Base-by-base conservation (phyloP, 2,329 filamentous ascomycete species). In the Arthrobotrys iridis region DNA sequence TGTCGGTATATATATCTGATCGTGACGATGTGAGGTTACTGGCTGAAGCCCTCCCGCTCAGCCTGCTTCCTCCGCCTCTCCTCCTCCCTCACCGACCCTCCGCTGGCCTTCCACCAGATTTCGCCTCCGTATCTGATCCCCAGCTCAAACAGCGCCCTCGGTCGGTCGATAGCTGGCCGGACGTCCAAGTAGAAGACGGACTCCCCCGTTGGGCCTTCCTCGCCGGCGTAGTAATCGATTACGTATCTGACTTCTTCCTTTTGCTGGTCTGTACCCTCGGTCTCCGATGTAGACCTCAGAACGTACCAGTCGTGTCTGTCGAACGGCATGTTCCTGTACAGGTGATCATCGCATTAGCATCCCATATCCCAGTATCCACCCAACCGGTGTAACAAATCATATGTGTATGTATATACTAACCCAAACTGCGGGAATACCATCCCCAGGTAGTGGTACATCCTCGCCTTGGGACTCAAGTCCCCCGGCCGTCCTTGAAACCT, bases 281-380 rank as follows among this genome's bases (percentile, higher is more conserved):
- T 82, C 26, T 91, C 92, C 63, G 89, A 85, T 55, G 87, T 83
- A 33, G 90, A 87, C 77, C 95, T 87, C 77, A 91, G 87, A 43
- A 99, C 91, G 81, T 90, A 98, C 95, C 95, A 99, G 82, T 99
- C 95, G 82, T 99, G 95, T 76, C 95, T 89, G 83, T 99, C 95
- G 80, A 99, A 99, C 0, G 95, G 95, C 8, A 93, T 91, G 62
- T 50, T 64, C 37, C 57, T 74, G 18, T 57, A 6, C 15, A 58
- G 6, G 5, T 46, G 5, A 40, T 52, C 24, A 41, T 37, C 40
- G n/a, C n/a, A 57, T 26, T 66, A 37, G 55, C 2, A 22, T 22
- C 33, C 11, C 33, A 46, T 13, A 22, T 10, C n/a, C n/a, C n/a
- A n/a, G n/a, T n/a, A 15, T 22, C 13, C 20, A 15, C 22, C 10